Percentiles rank a stretch among this genome's conserved stretches.
These are phyloP conservation scores for Aspergillus avenaceus DNA, from an alignment of 495 filamentous ascomycete genomes.

Conservation along the genomic window DNA sequence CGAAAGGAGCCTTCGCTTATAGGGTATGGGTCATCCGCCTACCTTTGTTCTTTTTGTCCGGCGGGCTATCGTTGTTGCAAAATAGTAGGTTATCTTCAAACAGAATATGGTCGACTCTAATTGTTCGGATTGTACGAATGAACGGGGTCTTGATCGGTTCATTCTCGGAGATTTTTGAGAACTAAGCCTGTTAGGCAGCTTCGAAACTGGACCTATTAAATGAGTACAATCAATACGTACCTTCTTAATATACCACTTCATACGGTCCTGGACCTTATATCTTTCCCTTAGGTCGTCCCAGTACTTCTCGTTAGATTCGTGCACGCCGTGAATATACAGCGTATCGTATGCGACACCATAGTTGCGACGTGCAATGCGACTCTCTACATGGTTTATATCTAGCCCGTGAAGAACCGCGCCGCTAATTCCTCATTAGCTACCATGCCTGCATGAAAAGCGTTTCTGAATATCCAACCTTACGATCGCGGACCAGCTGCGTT, in stretches of 20 bases:
- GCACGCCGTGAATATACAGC: constrained; percentile 29
- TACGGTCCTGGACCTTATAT: constrained; percentile 9
- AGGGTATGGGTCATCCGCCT: neutral
- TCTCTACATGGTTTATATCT: constrained; percentile 40
- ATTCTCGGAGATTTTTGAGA: constrained; percentile 6
- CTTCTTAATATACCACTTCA: constrained; percentile 36
- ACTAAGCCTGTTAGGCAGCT: constrained; percentile 7
- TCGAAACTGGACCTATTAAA: neutral
- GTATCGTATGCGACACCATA: constrained; percentile 34
- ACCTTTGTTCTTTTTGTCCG: neutral
- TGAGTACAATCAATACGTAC: constrained; percentile 3
- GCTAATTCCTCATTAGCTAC: constrained; percentile 35
- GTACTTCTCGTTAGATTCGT: neutral
- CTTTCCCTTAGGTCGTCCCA: constrained; percentile 18
- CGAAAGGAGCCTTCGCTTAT: too few relatives aligned
- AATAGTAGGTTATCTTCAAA: neutral
- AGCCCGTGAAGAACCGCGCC: constrained; percentile 42
- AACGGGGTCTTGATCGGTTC: constrained; percentile 1
- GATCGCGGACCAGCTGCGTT: constrained; percentile 24
- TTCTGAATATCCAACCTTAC: constrained; percentile 15
- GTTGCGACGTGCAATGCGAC: constrained; percentile 47
- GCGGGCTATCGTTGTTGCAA: constrained; percentile 7
- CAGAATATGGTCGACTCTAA: neutral
- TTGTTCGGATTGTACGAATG: neutral
- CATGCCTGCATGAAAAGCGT: neutral